Evolutionary conservation across 2,329 filamentous ascomycete genomes (phyloP).

Genomic region (Hawksworthiomyces lignivorus): DNA sequence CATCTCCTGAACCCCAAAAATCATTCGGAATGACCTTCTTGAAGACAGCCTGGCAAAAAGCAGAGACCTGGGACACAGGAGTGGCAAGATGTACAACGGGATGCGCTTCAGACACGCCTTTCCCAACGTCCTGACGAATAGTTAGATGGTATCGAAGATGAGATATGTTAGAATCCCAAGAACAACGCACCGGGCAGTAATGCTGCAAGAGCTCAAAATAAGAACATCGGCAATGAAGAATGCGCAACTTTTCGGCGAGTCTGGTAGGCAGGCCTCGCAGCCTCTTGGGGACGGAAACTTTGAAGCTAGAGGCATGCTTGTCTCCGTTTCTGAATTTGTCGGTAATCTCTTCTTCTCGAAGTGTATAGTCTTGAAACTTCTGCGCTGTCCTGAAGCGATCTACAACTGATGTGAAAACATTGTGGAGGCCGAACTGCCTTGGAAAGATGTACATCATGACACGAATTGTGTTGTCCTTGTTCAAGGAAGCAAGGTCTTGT

Average conservation of each 20-base stretch:
- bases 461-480: conserved; percentile 52
- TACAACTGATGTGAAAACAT: conserved; percentile 72
- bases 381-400: conserved; percentile 61
- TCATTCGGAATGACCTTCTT: conserved; percentile 62
- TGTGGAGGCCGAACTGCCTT: conserved; percentile 80
- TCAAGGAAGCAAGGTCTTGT: conserved; percentile 11
- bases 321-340: conserved; percentile 25
- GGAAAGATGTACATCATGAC: conserved; percentile 93
- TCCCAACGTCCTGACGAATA: too few species aligned
- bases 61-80: conserved; percentile 62
- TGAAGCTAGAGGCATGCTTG: conserved; percentile 9
- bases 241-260: conserved; percentile 62
- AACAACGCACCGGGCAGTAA: conserved; percentile 61
- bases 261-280: conserved; percentile 54
- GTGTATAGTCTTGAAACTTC: conserved; percentile 74
- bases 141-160: too few species aligned
- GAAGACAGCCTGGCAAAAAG: conserved; percentile 76
- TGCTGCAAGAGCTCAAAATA: conserved; percentile 72
- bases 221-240: conserved; percentile 64
- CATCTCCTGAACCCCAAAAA: conserved; percentile 61
- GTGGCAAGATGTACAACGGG: conserved; percentile 62
- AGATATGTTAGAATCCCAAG: too few species aligned
- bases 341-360: conserved; percentile 74
- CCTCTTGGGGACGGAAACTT: conserved; percentile 50
- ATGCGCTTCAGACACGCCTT: too few species aligned